These are phyloP conservation scores for Myriosclerotinia curreyana DNA, from an alignment of 2,329 filamentous ascomycete species.

Conservation along the genomic window DNA sequence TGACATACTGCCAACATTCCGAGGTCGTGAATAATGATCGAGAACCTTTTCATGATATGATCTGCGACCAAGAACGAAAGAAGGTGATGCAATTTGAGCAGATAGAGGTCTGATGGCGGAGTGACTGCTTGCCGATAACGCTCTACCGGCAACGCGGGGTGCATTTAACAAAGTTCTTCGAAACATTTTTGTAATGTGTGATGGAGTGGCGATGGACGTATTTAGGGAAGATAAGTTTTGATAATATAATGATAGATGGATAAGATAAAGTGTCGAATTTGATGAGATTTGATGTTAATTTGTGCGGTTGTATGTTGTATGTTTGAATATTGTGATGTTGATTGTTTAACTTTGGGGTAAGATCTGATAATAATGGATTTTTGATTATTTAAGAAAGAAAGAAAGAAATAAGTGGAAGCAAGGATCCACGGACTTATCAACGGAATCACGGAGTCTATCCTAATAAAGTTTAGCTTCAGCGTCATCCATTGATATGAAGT, in stretches of 20 bases:
- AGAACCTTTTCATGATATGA: constrained; percentile 51
- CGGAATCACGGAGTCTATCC: background rate
- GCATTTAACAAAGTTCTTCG: constrained; percentile 35
- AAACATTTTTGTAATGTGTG: constrained; percentile 33
- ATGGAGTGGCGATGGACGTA: background rate
- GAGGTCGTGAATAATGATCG: constrained; percentile 78
- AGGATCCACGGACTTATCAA: background rate
- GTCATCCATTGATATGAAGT: background rate
- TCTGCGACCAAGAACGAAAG: constrained; percentile 32
- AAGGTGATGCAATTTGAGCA: constrained; percentile 31
- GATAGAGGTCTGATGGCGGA: constrained; percentile 31
- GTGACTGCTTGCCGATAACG: constrained; percentile 33
- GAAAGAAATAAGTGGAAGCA: background rate
- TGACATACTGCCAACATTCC: constrained; percentile 75
- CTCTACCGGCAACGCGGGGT: constrained; percentile 36
- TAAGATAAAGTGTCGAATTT: background rate
- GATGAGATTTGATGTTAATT: background rate
- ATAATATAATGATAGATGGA: constrained; percentile 5
- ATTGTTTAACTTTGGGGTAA: constrained; percentile 3
- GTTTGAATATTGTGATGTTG: background rate
- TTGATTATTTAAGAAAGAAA: constrained; percentile 8
- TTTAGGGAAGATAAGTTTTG: constrained; percentile 16
- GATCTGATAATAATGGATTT: constrained; percentile 17
- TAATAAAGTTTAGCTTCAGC: background rate
- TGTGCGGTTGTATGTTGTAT: background rate